Base-by-base conservation (phyloP, 2,329 filamentous ascomycete species). In the Coniochaeta prunicola region DNA sequence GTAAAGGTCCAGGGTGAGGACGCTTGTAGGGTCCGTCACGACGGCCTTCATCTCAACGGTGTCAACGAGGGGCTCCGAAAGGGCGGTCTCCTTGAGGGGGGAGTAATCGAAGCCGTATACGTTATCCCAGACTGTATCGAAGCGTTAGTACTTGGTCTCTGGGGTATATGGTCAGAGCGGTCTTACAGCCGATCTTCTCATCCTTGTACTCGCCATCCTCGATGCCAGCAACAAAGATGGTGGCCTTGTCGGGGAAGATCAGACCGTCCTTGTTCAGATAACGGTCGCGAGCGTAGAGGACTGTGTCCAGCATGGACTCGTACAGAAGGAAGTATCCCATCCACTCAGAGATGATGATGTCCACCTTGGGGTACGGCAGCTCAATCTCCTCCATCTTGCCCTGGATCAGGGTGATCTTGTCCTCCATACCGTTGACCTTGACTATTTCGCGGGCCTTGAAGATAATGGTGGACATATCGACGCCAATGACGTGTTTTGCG, bases 321-420 rank as follows among this genome's bases (percentile, higher is more conserved):
- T 99, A 99, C 62, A 99, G 86, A 57, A 99, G 80, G 81, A 97
- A 97, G 80, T 99, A 99, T 34, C 94, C 94, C 94, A 99, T 99
- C 94, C 94, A 99, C 81, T 99, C 94, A 1, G 93, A 97, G 74
- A 99, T 96, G 78, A 99, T 99, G 73, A 99, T 99, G 72, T 99
- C 94, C 65, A 99, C 94, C 77, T 97, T 90, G 70, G 91, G 89
- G 76, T 89, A 96, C 21, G 94, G 94, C 63, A 99, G 81, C 70
- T 89, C 81, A 53, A 99, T 92, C 79, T 99, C 94, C 80, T 99
- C 94, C 94, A 99, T 99, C 85, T 99, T 99, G 74, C 94, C 94
- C 80, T 97, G 94, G 64, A 99, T 85, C 61, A 99, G 85, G 57
- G 94, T 97, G 74, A 99, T 97, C 84, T 96, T 96, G 79, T 93